phyloP scores from a whole-genome alignment of 2,329 filamentous ascomycete genomes.

The Xylariaceae sp. region DNA sequence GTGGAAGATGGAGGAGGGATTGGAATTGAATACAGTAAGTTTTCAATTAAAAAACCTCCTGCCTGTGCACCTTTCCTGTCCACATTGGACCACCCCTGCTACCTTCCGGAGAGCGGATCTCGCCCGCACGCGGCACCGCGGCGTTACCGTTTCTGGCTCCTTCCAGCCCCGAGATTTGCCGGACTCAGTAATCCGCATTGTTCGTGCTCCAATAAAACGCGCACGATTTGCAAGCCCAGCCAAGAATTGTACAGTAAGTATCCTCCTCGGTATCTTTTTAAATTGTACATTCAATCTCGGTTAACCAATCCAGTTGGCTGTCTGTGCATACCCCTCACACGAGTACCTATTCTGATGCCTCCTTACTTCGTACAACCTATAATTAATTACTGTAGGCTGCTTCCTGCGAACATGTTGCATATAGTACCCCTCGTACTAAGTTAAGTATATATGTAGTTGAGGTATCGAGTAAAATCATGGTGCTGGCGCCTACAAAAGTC shows the following conservation, averaged over 20 bases:
- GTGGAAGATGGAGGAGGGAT: background rate
- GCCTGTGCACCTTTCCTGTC: background rate
- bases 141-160: background rate
- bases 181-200: slow-evolving; percentile 1
- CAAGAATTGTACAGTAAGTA: background rate
- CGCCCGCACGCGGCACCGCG: too few species aligned
- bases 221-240: slow-evolving; percentile 19
- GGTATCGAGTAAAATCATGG: background rate
- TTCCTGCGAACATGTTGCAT: too few species aligned
- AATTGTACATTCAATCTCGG: too few species aligned
- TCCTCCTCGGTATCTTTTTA: too few species aligned
- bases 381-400: too few species aligned
- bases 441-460: background rate
- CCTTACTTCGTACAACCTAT: too few species aligned
- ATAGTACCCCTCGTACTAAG: too few species aligned
- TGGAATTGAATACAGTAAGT: background rate
- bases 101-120: background rate
- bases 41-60: background rate
- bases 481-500: slow-evolving; percentile 24
- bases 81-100: background rate
- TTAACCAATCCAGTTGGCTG: too few species aligned
- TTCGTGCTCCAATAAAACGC: slow-evolving; percentile 22
- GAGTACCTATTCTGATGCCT: too few species aligned
- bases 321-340: too few species aligned
- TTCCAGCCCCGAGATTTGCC: slow-evolving; percentile 21